A percentile compares a stretch with the other conserved stretches of the same genome.
Conservation (phyloP, 2,329 filamentous ascomycete genomes). For the Fusarium robinianum region DNA sequence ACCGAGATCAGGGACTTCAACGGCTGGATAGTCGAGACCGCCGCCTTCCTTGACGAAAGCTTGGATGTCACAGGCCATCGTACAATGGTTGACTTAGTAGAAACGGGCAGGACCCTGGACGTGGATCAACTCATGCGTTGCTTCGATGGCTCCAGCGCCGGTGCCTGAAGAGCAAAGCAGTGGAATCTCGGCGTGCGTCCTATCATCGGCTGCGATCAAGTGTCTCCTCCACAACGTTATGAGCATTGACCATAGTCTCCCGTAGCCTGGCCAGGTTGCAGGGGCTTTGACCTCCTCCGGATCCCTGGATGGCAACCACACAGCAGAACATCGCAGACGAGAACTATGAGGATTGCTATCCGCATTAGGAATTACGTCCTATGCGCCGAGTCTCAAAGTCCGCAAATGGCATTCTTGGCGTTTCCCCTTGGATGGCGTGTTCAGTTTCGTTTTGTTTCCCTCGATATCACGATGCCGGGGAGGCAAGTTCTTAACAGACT, state of each 20-base stretch:
- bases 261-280: no score
- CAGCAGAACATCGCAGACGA: no score
- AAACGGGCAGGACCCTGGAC: conserved; percentile 40
- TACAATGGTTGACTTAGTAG: conserved; percentile 50
- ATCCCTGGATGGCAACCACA: no score
- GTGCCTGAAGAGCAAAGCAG: conserved; percentile 20
- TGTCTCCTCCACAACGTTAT: conserved; percentile 18
- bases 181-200: conserved; percentile 18
- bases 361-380: neutral
- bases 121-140: conserved; percentile 41
- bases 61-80: conserved; percentile 46
- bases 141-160: conserved; percentile 29
- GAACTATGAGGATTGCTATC: no score
- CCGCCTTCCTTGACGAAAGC: conserved; percentile 42
- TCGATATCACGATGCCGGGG: conserved; percentile 14
- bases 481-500: conserved; percentile 29
- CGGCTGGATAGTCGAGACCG: conserved; percentile 59
- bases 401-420: no score
- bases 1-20: conserved; percentile 65
- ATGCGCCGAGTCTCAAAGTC: neutral
- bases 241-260: conserved; percentile 19
- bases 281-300: no score
- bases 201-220: conserved; percentile 19
- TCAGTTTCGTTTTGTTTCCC: conserved; percentile 10
- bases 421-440: conserved; percentile 11